Evolutionary conservation across 371 early-diverging fungal genomes (phyloP).

Genomic region (Circinella minor): DNA sequence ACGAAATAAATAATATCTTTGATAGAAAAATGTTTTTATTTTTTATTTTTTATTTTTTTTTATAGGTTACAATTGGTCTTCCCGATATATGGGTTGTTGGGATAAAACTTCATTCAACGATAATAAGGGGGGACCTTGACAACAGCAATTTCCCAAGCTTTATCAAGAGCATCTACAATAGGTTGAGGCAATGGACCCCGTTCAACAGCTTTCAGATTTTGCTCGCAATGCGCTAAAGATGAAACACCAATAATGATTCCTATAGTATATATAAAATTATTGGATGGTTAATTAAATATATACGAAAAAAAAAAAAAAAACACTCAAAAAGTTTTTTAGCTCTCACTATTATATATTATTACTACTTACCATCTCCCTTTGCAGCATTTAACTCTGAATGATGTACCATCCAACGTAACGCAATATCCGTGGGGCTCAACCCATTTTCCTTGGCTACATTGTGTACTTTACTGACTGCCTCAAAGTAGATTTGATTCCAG

Average conservation of each 20-base stretch:
- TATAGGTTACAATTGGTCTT: too few species aligned
- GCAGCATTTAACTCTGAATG: slow-evolving; percentile 57
- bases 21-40: too few species aligned
- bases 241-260: slow-evolving; percentile 68
- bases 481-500: slow-evolving; percentile 63
- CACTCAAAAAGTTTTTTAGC: too few species aligned
- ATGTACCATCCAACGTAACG: slow-evolving; percentile 67
- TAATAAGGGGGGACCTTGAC: slow-evolving; percentile 51
- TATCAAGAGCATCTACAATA: slow-evolving; percentile 56
- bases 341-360: not conserved
- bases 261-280: slow-evolving; percentile 11
- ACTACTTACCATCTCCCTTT: slow-evolving; percentile 52
- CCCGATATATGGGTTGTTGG: too few species aligned
- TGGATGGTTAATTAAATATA: too few species aligned
- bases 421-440: slow-evolving; percentile 51
- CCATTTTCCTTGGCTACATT: slow-evolving; percentile 39
- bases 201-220: slow-evolving; percentile 52
- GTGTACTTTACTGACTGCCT: slow-evolving; percentile 50
- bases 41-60: too few species aligned
- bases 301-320: too few species aligned
- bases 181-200: slow-evolving; percentile 59
- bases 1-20: too few species aligned
- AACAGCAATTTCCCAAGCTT: slow-evolving; percentile 51
- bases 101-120: slow-evolving; percentile 17
- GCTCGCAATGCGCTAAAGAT: slow-evolving; percentile 50